A percentile compares a stretch with the other conserved stretches of the same genome.
Conservation (phyloP, 331 rosid genomes). For the Spiraea crenata region DNA sequence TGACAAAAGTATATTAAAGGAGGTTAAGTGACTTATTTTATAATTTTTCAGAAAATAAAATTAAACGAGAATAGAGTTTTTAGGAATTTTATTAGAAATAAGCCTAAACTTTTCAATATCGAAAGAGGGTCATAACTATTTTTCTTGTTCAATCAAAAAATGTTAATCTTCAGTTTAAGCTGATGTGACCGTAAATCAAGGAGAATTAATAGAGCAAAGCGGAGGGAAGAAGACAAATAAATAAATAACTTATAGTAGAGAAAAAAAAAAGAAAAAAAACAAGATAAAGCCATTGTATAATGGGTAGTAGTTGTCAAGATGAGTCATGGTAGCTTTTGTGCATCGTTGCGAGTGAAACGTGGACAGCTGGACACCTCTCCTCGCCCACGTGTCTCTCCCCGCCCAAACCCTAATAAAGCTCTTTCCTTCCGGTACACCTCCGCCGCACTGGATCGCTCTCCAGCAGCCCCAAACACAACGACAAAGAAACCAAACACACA, state of each 20-base stretch:
- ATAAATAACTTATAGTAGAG: no score
- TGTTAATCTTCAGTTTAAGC: neutral
- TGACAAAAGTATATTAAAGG: no score
- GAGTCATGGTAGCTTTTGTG: conserved; percentile 52
- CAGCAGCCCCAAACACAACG: neutral
- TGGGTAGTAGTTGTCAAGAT: conserved; percentile 43
- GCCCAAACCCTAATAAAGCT: conserved; percentile 38
- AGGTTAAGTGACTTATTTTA: no score
- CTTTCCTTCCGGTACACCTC: conserved; percentile 26
- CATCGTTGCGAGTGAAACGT: conserved; percentile 45
- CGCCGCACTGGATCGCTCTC: conserved; percentile 39
- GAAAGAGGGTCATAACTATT: neutral
- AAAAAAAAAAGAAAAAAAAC: neutral
- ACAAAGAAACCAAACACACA: neutral
- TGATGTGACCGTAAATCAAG: neutral
- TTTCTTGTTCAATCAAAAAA: neutral
- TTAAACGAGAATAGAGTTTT: no score
- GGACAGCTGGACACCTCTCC: conserved; percentile 52
- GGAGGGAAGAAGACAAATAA: neutral
- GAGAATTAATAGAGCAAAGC: neutral
- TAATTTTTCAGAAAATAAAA: no score
- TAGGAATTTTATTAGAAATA: no score
- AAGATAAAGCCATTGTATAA: neutral
- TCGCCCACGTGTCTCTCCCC: conserved; percentile 46
- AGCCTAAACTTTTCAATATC: no score